These are phyloP conservation scores for Aspergillus affinis DNA, from an alignment of 495 filamentous ascomycete species.

Conservation along the genomic window DNA sequence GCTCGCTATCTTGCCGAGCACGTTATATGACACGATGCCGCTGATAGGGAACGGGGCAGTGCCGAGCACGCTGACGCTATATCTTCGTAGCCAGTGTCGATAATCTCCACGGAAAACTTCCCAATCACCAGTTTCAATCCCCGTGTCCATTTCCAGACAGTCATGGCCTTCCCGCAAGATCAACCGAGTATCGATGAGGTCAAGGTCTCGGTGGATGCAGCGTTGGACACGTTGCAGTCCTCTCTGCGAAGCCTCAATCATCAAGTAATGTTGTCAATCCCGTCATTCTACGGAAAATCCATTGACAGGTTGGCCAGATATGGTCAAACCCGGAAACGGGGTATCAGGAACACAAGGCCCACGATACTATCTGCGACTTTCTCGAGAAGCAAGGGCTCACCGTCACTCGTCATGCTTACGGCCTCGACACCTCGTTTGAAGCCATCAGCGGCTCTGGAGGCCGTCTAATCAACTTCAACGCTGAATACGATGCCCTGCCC, in stretches of 20 bases:
- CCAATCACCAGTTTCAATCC: neutral
- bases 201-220: constrained; percentile 28
- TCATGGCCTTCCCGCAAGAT: constrained; percentile 12
- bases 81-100: neutral
- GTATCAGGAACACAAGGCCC: constrained; percentile 56
- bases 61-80: neutral
- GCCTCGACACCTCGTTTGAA: constrained; percentile 41
- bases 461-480: constrained; percentile 45
- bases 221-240: constrained; percentile 23
- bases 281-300: constrained; percentile 10
- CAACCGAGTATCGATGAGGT: constrained; percentile 23
- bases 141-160: neutral
- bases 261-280: constrained; percentile 9
- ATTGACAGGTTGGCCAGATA: constrained; percentile 35
- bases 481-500: constrained; percentile 56
- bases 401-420: constrained; percentile 54
- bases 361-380: constrained; percentile 56
- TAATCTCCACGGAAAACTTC: neutral
- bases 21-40: neutral
- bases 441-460: constrained; percentile 39
- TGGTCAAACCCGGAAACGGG: constrained; percentile 62
- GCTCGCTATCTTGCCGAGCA: neutral
- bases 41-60: neutral
- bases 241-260: constrained; percentile 33
- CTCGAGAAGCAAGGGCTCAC: constrained; percentile 54